Conservation (phyloP, 345 rosid genomes). For the Eucalyptus globulus region DNA sequence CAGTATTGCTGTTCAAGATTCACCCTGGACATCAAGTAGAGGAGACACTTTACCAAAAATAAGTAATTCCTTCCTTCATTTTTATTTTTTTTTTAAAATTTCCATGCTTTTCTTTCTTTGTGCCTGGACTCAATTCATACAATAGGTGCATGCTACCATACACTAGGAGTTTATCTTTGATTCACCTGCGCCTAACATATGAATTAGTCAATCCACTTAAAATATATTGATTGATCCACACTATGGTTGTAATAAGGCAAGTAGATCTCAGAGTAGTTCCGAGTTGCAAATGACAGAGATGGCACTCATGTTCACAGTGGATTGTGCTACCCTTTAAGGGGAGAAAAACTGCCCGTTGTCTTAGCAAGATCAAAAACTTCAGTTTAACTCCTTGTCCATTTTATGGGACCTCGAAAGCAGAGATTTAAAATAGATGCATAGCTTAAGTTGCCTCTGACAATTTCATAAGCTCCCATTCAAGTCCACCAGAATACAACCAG, state of each 20-base stretch:
- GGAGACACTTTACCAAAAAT: neutral
- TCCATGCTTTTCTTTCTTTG: neutral
- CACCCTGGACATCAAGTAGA: neutral
- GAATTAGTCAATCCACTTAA: neutral
- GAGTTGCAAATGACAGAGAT: neutral
- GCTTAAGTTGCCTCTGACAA: neutral
- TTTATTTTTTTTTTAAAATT: neutral
- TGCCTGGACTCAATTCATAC: neutral
- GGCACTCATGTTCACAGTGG: neutral
- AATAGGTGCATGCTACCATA: neutral
- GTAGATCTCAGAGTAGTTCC: neutral
- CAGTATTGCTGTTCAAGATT: neutral
- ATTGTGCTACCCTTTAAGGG: neutral
- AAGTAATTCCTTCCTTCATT: neutral
- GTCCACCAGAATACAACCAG: neutral
- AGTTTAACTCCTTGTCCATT: neutral
- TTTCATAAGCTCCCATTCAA: neutral
- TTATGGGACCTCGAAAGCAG: neutral
- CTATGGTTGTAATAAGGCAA: neutral
- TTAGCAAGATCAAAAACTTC: neutral
- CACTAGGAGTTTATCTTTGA: neutral
- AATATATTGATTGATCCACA: neutral
- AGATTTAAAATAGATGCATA: neutral
- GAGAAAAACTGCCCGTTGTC: neutral
- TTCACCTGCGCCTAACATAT: neutral